A percentile compares a stretch with the other conserved stretches of the same genome.
phyloP scores from a whole-genome alignment of 805 yeast genomes.

The Wickerhamomyces rabaulensis region DNA sequence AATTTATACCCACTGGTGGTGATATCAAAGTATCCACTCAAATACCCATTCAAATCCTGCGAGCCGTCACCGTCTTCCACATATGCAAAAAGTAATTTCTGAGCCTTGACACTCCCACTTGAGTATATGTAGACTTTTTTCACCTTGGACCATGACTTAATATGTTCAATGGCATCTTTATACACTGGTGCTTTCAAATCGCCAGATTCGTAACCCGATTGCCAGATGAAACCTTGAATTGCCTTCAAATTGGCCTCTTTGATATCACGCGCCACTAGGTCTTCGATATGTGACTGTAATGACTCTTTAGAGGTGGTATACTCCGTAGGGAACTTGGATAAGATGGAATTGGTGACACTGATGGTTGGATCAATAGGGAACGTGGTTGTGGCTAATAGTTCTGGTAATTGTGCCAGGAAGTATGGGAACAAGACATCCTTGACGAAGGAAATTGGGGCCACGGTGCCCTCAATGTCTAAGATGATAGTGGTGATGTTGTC shows the following conservation, averaged over 20 bases:
- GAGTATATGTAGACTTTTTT: slow-evolving; percentile 67
- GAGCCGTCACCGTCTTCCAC: slow-evolving; percentile 37
- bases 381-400: slow-evolving; percentile 24
- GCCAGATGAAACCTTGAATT: slow-evolving; percentile 84
- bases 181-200: slow-evolving; percentile 73
- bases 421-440: slow-evolving; percentile 74
- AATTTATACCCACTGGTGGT: slow-evolving; percentile 74
- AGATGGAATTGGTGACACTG: slow-evolving; percentile 23
- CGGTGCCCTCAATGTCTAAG: slow-evolving; percentile 88
- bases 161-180: slow-evolving; percentile 59
- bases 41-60: slow-evolving; percentile 45
- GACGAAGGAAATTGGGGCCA: slow-evolving; percentile 88
- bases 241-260: slow-evolving; percentile 75
- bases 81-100: slow-evolving; percentile 66
- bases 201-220: slow-evolving; percentile 71
- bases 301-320: slow-evolving; percentile 21
- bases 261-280: slow-evolving; percentile 58
- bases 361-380: slow-evolving; percentile 21
- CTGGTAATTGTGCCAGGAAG: slow-evolving; percentile 50
- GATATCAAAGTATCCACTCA: slow-evolving; percentile 79
- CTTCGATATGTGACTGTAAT: slow-evolving; percentile 43
- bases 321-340: slow-evolving; percentile 18
- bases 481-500: slow-evolving; percentile 28
- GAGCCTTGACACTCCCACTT: slow-evolving; percentile 87
- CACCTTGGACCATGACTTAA: slow-evolving; percentile 35